phyloP scores from a whole-genome alignment of 352 stramenopile genomes.

The Phytophthora capsici region DNA sequence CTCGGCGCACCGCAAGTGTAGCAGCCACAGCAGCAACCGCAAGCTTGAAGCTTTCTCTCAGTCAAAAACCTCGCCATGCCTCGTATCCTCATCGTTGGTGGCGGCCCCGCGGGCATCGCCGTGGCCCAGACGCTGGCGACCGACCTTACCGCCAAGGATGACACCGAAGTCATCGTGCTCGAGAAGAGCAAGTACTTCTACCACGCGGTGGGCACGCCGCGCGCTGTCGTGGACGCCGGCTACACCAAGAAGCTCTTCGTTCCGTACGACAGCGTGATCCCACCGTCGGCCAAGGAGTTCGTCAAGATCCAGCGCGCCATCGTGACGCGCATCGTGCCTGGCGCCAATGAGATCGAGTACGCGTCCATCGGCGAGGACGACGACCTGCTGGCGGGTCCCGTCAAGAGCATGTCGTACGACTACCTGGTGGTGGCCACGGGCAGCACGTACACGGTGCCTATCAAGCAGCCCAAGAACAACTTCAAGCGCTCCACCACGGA shows the following conservation, averaged over 20 bases:
- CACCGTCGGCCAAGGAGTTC: constrained; percentile 37
- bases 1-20: constrained; percentile 13
- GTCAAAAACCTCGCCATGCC: constrained; percentile 28
- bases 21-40: neutral
- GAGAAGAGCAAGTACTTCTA: constrained; percentile 69
- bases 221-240: constrained; percentile 49
- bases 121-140: constrained; percentile 47
- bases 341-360: constrained; percentile 50
- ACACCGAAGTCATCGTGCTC: constrained; percentile 52
- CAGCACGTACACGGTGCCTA: constrained; percentile 62
- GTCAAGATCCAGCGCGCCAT: constrained; percentile 52
- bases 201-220: constrained; percentile 48
- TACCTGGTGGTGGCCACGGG: constrained; percentile 69
- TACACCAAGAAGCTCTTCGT: constrained; percentile 66
- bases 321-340: constrained; percentile 41
- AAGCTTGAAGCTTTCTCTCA: neutral
- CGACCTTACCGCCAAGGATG: constrained; percentile 39
- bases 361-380: constrained; percentile 38
- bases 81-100: constrained; percentile 64
- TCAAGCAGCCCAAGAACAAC: constrained; percentile 54
- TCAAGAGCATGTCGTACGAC: constrained; percentile 56
- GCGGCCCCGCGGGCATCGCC: constrained; percentile 51
- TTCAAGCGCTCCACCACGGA: constrained; percentile 43
- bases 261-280: constrained; percentile 57
- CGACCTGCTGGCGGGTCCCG: constrained; percentile 28